These are phyloP conservation scores for Rhizophagus prolifer DNA, from an alignment of 192 early-diverging fungal genomes.

Conservation along the genomic window DNA sequence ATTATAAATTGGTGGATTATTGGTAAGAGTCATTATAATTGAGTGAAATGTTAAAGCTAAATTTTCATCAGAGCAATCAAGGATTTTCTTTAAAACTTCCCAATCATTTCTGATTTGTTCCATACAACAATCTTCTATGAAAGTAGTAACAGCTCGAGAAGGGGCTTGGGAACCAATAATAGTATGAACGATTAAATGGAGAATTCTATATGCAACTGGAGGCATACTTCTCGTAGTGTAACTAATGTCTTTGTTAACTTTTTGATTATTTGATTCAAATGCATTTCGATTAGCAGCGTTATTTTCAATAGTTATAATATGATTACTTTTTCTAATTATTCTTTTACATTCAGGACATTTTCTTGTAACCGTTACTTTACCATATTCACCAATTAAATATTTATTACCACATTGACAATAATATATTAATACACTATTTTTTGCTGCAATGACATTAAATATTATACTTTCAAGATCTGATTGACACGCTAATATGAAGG, in stretches of 20 bases:
- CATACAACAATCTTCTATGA: constrained; percentile 2
- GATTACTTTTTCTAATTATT: neutral
- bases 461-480: constrained; percentile 17
- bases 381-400: constrained; percentile 1
- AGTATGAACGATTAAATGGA: constrained; percentile 22
- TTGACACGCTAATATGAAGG: constrained; percentile 7
- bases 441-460: neutral
- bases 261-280: neutral
- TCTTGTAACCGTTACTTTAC: neutral
- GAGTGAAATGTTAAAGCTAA: constrained; percentile 13
- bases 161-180: neutral
- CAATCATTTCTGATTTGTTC: constrained; percentile 26
- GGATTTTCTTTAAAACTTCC: neutral
- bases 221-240: neutral
- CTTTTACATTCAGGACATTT: constrained; percentile 1
- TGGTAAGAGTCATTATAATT: neutral
- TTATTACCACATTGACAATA: neutral
- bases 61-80: constrained; percentile 24
- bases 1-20: neutral
- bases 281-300: neutral
- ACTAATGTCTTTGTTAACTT: neutral
- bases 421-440: neutral
- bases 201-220: constrained; percentile 17
- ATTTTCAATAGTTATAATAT: neutral
- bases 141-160: neutral